Evolutionary conservation across 768 basidiomycete species (phyloP).

Genomic region (Suillus hirtellus): DNA sequence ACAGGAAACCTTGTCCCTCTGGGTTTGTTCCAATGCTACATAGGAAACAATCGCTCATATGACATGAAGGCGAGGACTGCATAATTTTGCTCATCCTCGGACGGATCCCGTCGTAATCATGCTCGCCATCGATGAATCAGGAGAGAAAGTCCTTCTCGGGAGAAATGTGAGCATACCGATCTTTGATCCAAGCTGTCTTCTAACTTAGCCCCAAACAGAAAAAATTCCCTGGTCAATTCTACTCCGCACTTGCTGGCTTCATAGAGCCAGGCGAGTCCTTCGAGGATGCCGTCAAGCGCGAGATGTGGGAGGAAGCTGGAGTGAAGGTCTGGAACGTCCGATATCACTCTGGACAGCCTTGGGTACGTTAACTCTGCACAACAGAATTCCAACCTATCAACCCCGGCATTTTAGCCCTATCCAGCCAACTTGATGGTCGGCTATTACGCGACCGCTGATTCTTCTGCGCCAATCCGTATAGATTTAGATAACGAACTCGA

Average conservation of each 20-base stretch:
- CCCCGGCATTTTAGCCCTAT: conserved; percentile 61
- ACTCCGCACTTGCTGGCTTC: conserved; percentile 92
- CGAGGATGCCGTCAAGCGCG: conserved; percentile 89
- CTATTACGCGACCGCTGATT: conserved; percentile 78
- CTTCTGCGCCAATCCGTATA: conserved; percentile 68
- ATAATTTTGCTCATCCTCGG: conserved; percentile 83
- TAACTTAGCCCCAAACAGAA: conserved; percentile 38
- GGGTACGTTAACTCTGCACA: conserved; percentile 48
- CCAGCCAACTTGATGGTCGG: conserved; percentile 91
- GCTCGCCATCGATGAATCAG: conserved; percentile 76
- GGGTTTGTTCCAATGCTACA: conserved; percentile 46
- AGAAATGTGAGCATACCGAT: conserved; percentile 58
- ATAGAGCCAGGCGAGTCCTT: conserved; percentile 93
- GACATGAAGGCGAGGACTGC: conserved; percentile 66
- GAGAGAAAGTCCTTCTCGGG: conserved; percentile 85
- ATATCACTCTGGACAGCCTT: conserved; percentile 87
- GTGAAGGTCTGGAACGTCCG: conserved; percentile 79
- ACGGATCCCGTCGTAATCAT: conserved; percentile 93
- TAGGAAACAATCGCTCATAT: conserved; percentile 16
- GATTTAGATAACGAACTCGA: conserved; percentile 97
- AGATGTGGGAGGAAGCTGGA: conserved; percentile 96
- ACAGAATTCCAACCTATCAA: conserved; percentile 6
- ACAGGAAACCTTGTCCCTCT: conserved; percentile 68
- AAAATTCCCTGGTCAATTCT: conserved; percentile 69
- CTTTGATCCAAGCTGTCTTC: not conserved